These are phyloP conservation scores for Lasiosphaeria ovina DNA, from an alignment of 495 filamentous ascomycete species.

Conservation along the genomic window DNA sequence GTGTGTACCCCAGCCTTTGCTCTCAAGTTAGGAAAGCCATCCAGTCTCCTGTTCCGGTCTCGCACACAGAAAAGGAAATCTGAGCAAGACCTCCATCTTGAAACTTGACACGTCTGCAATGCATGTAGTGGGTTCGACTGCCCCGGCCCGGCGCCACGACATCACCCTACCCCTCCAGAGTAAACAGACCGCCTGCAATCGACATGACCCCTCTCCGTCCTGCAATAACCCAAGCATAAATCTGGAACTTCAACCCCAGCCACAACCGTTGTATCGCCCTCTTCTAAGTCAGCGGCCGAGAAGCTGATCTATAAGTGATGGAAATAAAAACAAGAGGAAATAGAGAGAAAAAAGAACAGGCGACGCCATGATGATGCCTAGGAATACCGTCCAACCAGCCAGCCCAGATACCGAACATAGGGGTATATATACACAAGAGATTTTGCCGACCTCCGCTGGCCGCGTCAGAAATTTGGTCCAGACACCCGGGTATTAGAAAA, in stretches of 20 bases:
- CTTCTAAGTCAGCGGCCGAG: neutral
- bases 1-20: too few relatives aligned
- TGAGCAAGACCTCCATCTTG: too few relatives aligned
- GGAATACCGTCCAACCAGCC: constrained; percentile 2
- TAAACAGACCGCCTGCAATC: too few relatives aligned
- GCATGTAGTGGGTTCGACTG: too few relatives aligned
- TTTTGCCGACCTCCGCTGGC: neutral
- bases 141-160: too few relatives aligned
- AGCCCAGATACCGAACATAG: neutral
- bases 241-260: neutral
- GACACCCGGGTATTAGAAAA: constrained; percentile 4
- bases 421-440: neutral
- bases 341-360: neutral
- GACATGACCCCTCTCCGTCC: too few relatives aligned
- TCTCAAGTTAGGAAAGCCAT: too few relatives aligned
- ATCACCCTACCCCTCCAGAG: too few relatives aligned
- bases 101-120: too few relatives aligned
- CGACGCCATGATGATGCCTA: neutral
- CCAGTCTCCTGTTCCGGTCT: too few relatives aligned
- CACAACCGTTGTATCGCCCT: neutral
- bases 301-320: neutral
- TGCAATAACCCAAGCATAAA: neutral
- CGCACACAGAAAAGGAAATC: too few relatives aligned
- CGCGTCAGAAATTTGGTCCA: neutral
- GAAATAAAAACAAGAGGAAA: constrained; percentile 1